phyloP scores from a whole-genome alignment of 768 basidiomycete species.

The Hygrophorus russula region DNA sequence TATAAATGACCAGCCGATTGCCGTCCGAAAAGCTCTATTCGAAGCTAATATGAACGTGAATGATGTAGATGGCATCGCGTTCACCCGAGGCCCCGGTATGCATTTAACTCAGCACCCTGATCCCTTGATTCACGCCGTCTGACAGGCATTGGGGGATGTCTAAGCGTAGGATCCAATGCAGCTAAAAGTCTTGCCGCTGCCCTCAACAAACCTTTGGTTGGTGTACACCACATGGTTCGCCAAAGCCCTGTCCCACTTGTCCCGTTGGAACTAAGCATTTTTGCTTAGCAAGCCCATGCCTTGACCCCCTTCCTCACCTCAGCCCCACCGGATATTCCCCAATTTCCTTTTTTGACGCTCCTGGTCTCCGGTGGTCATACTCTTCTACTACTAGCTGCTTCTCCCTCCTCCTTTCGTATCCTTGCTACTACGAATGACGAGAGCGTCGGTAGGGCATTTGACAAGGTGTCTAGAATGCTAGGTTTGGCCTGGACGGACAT shows the following conservation, averaged over 20 bases:
- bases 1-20: conserved; percentile 46
- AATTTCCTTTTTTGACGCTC: conserved; percentile 81
- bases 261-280: conserved; percentile 2
- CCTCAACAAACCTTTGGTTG: conserved; percentile 67
- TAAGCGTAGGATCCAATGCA: conserved; percentile 68
- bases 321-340: conserved; percentile 27
- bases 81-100: conserved; percentile 78
- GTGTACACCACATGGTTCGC: conserved; percentile 91
- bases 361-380: conserved; percentile 95
- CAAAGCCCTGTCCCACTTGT: neutral
- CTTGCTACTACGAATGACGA: conserved; percentile 69
- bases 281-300: conserved; percentile 80
- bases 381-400: conserved; percentile 65
- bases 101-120: conserved; percentile 1
- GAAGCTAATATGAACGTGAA: conserved; percentile 48
- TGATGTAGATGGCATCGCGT: conserved; percentile 81
- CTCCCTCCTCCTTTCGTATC: conserved; percentile 46
- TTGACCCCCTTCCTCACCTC: conserved; percentile 68
- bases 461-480: conserved; percentile 71
- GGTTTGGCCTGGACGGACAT: conserved; percentile 47
- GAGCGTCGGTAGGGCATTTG: conserved; percentile 70
- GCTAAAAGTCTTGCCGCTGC: conserved; percentile 82
- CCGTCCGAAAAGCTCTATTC: conserved; percentile 53
- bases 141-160: conserved; percentile 68
- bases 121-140: neutral